Percentiles rank a stretch among this genome's conserved stretches.
phyloP scores from a whole-genome alignment of 805 yeast species.

The Wickerhamiella azymoides region DNA sequence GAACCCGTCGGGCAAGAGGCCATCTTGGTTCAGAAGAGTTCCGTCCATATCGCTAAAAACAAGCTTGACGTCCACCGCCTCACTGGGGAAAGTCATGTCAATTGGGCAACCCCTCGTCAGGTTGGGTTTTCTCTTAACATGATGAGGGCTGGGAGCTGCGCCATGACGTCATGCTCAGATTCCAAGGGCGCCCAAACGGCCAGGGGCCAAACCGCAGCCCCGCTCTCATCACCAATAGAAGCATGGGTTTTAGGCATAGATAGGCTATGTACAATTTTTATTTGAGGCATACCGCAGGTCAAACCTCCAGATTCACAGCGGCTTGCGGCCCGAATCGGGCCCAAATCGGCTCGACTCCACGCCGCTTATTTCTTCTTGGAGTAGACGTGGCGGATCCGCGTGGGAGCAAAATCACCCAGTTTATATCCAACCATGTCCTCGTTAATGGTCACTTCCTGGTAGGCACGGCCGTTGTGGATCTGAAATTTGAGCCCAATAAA shows the following conservation, averaged over 20 bases:
- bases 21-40: conserved; percentile 2
- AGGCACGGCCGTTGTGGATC: conserved; percentile 91
- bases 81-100: background rate
- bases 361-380: conserved; percentile 29
- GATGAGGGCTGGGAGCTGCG: background rate
- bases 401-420: conserved; percentile 89
- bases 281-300: too few relatives aligned
- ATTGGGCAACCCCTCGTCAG: background rate
- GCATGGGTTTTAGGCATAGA: too few relatives aligned
- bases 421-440: conserved; percentile 97
- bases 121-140: background rate
- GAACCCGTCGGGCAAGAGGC: conserved; percentile 4
- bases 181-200: background rate
- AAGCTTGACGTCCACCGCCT: background rate
- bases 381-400: conserved; percentile 77
- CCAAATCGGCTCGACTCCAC: too few relatives aligned
- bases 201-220: background rate
- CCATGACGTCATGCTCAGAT: background rate
- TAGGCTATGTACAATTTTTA: too few relatives aligned
- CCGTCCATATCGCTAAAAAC: conserved; percentile 5
- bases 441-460: conserved; percentile 69
- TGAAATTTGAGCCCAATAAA: conserved; percentile 91
- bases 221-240: too few relatives aligned
- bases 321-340: too few relatives aligned
- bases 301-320: too few relatives aligned